Conservation (phyloP, 1,284 basidiomycete species). For the Tremellales sp. region DNA sequence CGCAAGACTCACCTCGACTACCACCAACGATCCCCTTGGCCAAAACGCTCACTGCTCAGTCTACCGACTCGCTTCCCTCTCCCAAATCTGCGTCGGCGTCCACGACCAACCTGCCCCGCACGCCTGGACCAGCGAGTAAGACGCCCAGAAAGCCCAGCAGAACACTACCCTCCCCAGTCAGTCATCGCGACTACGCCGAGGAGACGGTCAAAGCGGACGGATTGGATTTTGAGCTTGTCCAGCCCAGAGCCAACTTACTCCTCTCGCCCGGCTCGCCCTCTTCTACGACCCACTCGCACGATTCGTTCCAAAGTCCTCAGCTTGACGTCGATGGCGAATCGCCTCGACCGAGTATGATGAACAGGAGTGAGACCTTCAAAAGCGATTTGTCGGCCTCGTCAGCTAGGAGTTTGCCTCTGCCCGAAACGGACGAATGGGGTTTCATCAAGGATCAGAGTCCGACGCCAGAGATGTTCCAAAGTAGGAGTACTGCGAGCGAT, state of each 20-base stretch:
- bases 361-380: slow-evolving; percentile 1
- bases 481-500: slow-evolving; percentile 27
- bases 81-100: slow-evolving; percentile 16
- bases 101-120: slow-evolving; percentile 20
- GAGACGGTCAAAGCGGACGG: slow-evolving; percentile 43
- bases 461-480: slow-evolving; percentile 37
- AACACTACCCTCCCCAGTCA: slow-evolving; percentile 24
- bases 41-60: neutral
- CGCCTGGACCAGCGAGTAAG: slow-evolving; percentile 10
- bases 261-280: slow-evolving; percentile 1
- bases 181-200: slow-evolving; percentile 41
- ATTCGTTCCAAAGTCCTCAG: slow-evolving; percentile 1
- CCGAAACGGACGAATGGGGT: slow-evolving; percentile 46
- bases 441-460: slow-evolving; percentile 37
- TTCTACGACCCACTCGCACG: neutral
- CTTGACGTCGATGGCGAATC: neutral
- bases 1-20: slow-evolving; percentile 1
- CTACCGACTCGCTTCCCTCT: slow-evolving; percentile 12
- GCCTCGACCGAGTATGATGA: neutral
- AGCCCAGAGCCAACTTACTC: slow-evolving; percentile 22
- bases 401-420: slow-evolving; percentile 11
- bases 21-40: neutral
- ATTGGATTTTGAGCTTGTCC: slow-evolving; percentile 46
- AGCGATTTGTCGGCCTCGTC: slow-evolving; percentile 1
- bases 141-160: slow-evolving; percentile 13